Evolutionary conservation across 345 rosid genomes (phyloP).

Genomic region (Cardamine occulta): DNA sequence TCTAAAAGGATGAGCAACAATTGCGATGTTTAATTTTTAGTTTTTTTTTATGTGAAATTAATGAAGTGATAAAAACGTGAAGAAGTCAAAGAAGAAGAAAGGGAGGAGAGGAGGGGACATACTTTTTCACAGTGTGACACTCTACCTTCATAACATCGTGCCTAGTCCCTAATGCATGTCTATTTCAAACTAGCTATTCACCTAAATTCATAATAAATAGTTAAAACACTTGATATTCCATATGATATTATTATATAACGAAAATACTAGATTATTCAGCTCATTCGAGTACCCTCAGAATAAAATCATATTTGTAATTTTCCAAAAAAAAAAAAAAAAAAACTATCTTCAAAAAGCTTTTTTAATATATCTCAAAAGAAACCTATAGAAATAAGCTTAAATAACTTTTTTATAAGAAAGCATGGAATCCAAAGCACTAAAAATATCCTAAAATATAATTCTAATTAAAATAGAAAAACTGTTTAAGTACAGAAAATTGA

Average conservation of each 20-base stretch:
- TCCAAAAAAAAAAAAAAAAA: too few species aligned
- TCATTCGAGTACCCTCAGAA: not conserved
- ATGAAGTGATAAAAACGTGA: not conserved
- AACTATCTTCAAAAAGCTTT: too few species aligned
- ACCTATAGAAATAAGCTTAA: too few species aligned
- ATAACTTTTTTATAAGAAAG: too few species aligned
- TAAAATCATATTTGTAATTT: too few species aligned
- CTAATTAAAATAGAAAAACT: too few species aligned
- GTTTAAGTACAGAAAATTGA: too few species aligned
- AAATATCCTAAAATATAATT: too few species aligned
- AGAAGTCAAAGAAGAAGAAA: not conserved
- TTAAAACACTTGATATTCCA: not conserved
- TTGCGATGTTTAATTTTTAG: not conserved
- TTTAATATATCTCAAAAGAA: too few species aligned
- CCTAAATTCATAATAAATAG: not conserved
- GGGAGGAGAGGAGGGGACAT: not conserved
- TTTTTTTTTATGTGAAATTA: not conserved
- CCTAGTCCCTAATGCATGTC: not conserved
- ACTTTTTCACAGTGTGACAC: not conserved
- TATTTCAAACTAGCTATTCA: slow-evolving; percentile 1
- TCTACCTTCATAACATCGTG: slow-evolving; percentile 9
- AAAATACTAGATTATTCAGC: not conserved
- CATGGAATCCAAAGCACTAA: too few species aligned
- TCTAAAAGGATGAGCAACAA: not conserved
- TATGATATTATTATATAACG: too few species aligned